phyloP scores from a whole-genome alignment of 169 alveolate species.

The Ophryocystis elektroscirrha region DNA sequence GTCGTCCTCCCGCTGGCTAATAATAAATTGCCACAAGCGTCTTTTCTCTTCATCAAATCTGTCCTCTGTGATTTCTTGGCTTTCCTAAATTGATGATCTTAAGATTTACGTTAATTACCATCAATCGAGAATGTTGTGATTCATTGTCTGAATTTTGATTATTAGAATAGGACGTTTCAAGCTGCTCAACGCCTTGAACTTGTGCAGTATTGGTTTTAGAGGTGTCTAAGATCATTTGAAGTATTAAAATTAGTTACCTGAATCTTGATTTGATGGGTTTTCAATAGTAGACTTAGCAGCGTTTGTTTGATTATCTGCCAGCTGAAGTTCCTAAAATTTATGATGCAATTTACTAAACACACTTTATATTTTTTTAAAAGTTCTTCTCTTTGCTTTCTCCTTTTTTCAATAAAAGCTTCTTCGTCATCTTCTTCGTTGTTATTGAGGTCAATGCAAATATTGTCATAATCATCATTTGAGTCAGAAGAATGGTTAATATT shows the following conservation, averaged over 20 bases:
- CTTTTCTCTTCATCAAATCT: constrained; percentile 14
- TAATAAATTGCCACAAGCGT: constrained; percentile 16
- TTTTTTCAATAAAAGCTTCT: constrained; percentile 7
- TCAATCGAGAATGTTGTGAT: neutral
- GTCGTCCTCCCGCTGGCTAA: constrained; percentile 12
- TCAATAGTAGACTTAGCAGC: neutral
- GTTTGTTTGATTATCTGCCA: neutral
- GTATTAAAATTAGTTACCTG: neutral
- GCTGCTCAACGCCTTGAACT: neutral
- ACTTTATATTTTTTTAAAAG: constrained; percentile 5
- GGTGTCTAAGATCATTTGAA: neutral
- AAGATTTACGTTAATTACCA: neutral
- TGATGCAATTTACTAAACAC: neutral
- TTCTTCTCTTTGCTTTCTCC: constrained; percentile 8
- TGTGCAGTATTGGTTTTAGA: constrained; percentile 1
- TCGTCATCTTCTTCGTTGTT: constrained; percentile 14
- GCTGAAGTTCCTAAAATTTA: neutral
- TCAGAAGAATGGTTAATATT: too few species aligned
- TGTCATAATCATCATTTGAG: too few species aligned
- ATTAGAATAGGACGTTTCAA: neutral
- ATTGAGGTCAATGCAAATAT: too few species aligned
- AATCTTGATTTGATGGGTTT: neutral
- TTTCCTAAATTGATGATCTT: neutral
- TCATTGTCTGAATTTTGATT: neutral
- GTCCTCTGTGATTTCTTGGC: constrained; percentile 7